Evolutionary conservation across 2,329 filamentous ascomycete genomes (phyloP).

Genomic region (Diaporthe vexans): DNA sequence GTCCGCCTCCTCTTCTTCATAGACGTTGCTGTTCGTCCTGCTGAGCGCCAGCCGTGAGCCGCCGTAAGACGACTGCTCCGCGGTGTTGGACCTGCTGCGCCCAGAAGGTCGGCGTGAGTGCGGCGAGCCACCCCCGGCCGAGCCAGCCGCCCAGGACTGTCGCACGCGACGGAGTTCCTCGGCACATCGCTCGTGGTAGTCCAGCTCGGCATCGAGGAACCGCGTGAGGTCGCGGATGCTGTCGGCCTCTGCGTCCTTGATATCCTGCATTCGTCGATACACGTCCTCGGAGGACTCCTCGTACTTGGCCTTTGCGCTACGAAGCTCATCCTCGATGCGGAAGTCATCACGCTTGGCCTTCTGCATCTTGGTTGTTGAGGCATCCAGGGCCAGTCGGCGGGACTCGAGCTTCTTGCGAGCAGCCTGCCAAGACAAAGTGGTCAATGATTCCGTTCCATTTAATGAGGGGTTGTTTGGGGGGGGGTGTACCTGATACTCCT

Average conservation of each 20-base stretch:
- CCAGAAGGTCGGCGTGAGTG: conserved; percentile 45
- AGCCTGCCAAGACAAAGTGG: conserved; percentile 59
- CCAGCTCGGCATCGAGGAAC: conserved; percentile 90
- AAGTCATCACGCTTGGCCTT: conserved; percentile 96
- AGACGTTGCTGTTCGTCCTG: conserved; percentile 53
- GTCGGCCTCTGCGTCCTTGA: conserved; percentile 91
- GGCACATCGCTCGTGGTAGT: conserved; percentile 90
- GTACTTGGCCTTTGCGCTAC: conserved; percentile 93
- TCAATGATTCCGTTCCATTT: conserved; percentile 29
- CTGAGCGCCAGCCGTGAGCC: conserved; percentile 48
- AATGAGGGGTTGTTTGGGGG: neutral
- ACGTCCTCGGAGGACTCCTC: conserved; percentile 96
- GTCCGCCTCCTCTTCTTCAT: conserved; percentile 53
- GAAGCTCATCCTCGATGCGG: conserved; percentile 91
- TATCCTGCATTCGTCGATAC: conserved; percentile 92
- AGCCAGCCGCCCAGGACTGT: conserved; percentile 57
- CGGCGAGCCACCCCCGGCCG: conserved; percentile 41
- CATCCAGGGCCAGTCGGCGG: conserved; percentile 90
- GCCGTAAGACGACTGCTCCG: conserved; percentile 55
- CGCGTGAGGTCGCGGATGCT: conserved; percentile 82
- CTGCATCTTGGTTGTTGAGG: conserved; percentile 89
- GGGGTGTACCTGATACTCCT: conserved; percentile 87
- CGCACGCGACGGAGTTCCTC: conserved; percentile 79
- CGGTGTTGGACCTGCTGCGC: conserved; percentile 63
- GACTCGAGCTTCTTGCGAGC: conserved; percentile 95